Evolutionary conservation across 2,329 filamentous ascomycete genomes (phyloP).

Genomic region (Ceratocystis cubensis): DNA sequence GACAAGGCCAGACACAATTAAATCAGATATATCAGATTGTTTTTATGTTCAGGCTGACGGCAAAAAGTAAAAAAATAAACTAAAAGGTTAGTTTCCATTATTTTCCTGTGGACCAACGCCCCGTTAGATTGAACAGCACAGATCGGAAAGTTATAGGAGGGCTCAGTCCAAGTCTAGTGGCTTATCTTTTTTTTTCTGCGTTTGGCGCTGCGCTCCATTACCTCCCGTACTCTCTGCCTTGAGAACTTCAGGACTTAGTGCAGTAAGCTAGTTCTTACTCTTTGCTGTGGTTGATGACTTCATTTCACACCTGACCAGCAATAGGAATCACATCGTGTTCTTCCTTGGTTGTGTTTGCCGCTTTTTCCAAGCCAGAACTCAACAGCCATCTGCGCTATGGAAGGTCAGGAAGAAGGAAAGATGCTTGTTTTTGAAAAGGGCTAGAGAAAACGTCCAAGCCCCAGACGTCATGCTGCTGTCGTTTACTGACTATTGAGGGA

Average conservation of each 20-base stretch:
- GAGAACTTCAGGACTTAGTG: not conserved
- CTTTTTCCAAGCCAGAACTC: not conserved
- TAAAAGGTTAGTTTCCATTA: not conserved
- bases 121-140: not conserved
- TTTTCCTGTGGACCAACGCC: not conserved
- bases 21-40: conserved; percentile 12
- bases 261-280: not conserved
- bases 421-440: not conserved
- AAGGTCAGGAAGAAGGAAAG: not conserved
- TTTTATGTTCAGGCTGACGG: conserved; percentile 2
- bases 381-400: not conserved
- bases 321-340: not conserved
- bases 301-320: too few relatives aligned
- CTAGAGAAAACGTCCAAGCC: not conserved
- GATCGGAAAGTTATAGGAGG: not conserved
- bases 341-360: not conserved
- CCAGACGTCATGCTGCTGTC: not conserved
- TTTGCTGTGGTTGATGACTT: not conserved
- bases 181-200: not conserved
- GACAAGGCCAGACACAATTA: not conserved
- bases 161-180: not conserved
- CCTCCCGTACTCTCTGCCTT: not conserved
- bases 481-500: not conserved
- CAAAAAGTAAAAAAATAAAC: not conserved
- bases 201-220: not conserved